These are phyloP conservation scores for Beauveria sp. DNA, from an alignment of 2,329 filamentous ascomycete species.

Conservation along the genomic window DNA sequence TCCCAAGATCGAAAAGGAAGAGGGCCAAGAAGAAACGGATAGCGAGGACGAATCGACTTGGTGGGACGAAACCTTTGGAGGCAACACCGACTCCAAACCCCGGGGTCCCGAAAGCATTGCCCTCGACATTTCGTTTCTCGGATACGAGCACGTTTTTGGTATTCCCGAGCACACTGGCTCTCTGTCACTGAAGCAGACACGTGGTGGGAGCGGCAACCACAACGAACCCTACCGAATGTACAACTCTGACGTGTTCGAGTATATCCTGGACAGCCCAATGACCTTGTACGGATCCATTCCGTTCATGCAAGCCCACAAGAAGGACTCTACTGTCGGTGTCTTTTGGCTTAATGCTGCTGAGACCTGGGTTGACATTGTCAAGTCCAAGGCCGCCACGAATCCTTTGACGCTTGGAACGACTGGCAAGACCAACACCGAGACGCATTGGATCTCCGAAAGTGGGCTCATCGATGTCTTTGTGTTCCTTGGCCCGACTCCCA, in stretches of 20 bases:
- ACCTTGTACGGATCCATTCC: conserved; percentile 96
- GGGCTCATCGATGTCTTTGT: conserved; percentile 89
- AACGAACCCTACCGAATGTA: conserved; percentile 88
- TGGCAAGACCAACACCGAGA: conserved; percentile 69
- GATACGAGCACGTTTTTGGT: conserved; percentile 87
- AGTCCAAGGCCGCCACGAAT: conserved; percentile 65
- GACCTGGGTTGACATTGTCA: conserved; percentile 94
- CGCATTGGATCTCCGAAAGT: conserved; percentile 94
- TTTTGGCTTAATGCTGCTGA: conserved; percentile 98
- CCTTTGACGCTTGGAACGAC: conserved; percentile 66
- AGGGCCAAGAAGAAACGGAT: conserved; percentile 37
- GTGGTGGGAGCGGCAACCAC: conserved; percentile 79
- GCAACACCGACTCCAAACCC: conserved; percentile 93
- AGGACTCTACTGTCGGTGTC: conserved; percentile 86
- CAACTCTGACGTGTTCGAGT: conserved; percentile 97
- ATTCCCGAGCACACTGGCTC: conserved; percentile 90
- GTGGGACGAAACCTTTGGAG: conserved; percentile 97
- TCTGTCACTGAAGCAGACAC: conserved; percentile 81
- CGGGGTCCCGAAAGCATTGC: conserved; percentile 86
- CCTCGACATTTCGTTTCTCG: conserved; percentile 85
- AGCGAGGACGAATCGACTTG: conserved; percentile 79
- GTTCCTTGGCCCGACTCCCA: conserved; percentile 81
- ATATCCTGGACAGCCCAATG: conserved; percentile 95
- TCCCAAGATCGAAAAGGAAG: conserved; percentile 63
- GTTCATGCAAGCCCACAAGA: conserved; percentile 94